Evolutionary conservation across 192 early-diverging fungal genomes (phyloP), one percentile per base, ranked within the genome.

Genomic region (Backusella psychrophila): DNA sequence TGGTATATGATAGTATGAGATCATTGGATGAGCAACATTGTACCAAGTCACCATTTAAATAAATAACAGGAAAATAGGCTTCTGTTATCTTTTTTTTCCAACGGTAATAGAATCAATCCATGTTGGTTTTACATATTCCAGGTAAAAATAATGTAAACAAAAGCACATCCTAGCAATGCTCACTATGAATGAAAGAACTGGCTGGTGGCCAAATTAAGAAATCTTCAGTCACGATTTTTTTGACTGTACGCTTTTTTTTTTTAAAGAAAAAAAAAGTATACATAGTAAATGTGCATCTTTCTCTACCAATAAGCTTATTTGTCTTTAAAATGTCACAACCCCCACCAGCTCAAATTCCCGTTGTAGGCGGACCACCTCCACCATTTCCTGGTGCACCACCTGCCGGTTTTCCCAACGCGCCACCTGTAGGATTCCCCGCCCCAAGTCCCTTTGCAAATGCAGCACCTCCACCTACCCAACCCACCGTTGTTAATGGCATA

Each of bases 401-500:
- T 66, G 26, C 74, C 23, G 74, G 74, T 9, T 68, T 68, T 36
- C 66, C 66, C 8, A 36, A 36, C 52, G 65, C 65, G n/a, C 42
- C 74, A 5, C 74, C 74, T 21, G 38, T 71, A 19, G 68, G 68
- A 6, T 59, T 65, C n/a, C 21, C 44, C 7, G 66, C 75, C 19
- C 75, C 67, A 14, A 42, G 49, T 21, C 69, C 69, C 9, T 49
- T 49, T 46, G 70, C 70, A 7, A 38, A 19, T 5, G 38, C 34
- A 23, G 70, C 42, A 8, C 42, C 70, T 44, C 42, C 70, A 9
- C 42, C 70, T 49, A 19, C 42, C 8, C 42, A 44, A 0, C 70
- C 70, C 46, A 33, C 70, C 6, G 26, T 49, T 41, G 71, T 73
- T 4, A 69, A 67, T 46, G 77, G 77, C 29, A 70, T 83, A 41